Conservation (phyloP, 2,329 filamentous ascomycete genomes). For the Pseudopyrenochaeta lycopersici region DNA sequence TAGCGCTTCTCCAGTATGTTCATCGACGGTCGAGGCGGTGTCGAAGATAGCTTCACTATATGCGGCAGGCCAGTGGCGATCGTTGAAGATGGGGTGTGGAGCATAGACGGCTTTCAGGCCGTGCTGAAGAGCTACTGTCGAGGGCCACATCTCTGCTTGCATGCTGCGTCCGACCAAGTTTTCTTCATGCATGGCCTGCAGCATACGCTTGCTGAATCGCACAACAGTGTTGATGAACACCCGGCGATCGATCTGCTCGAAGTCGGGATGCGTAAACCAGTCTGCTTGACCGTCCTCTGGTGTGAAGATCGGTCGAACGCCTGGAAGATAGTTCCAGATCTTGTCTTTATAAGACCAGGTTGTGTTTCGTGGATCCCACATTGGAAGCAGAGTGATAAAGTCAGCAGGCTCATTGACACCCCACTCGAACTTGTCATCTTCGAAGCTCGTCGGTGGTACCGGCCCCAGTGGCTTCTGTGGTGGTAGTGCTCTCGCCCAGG, state of each 20-base stretch:
- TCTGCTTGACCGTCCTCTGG: conserved; percentile 75
- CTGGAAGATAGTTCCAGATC: conserved; percentile 59
- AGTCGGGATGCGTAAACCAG: conserved; percentile 61
- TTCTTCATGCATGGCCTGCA: conserved; percentile 89
- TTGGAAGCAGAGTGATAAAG: conserved; percentile 88
- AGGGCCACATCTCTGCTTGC: conserved; percentile 97
- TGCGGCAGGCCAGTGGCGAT: conserved; percentile 82
- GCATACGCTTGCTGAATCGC: conserved; percentile 80
- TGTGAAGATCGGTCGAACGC: conserved; percentile 81
- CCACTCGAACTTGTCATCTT: conserved; percentile 85
- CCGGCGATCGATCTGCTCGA: conserved; percentile 69
- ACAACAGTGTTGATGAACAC: conserved; percentile 89
- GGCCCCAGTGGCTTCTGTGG: conserved; percentile 82
- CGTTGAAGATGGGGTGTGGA: conserved; percentile 87
- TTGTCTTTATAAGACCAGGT: conserved; percentile 71
- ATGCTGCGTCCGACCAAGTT: conserved; percentile 88
- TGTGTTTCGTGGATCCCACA: conserved; percentile 89
- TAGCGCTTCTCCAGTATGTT: conserved; percentile 48
- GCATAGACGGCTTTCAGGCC: conserved; percentile 92
- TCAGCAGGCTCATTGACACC: conserved; percentile 91
- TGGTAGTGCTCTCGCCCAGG: conserved; percentile 64
- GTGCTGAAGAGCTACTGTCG: conserved; percentile 86
- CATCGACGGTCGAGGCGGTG: conserved; percentile 49
- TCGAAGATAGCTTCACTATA: conserved; percentile 85
- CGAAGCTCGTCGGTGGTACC: conserved; percentile 73